Base-by-base conservation (phyloP, 2,329 filamentous ascomycete genomes). In the Trichoderma sp. region DNA sequence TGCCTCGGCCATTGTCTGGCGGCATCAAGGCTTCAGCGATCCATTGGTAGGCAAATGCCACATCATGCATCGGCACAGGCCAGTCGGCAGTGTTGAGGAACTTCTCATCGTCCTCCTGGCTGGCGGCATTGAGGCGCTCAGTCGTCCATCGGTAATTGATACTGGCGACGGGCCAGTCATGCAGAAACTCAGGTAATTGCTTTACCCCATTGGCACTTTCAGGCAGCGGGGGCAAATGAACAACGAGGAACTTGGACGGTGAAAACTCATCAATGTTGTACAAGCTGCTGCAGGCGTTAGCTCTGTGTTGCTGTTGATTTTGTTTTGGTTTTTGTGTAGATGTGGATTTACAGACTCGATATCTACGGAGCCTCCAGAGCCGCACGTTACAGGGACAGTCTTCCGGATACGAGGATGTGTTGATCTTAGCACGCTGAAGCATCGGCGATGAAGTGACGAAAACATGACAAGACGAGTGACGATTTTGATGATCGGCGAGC, bases 61-160 rank as follows among this genome's bases (percentile, higher is more conserved):
- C 82, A 76, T 91, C 89, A 73, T 90, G 87, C 28, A 90, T 78
- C 1, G 89, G 88, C 1, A 82, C 83, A 1, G 89, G 89, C 86
- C 89, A 91, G 65, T 78, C 77, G 1, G 82, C 75, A 6, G 79
- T 78, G 47, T 30, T 32, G 34, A 36, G 14, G 47, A 28, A 18
- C n/a, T 67, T 24, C 2, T 67, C 51, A 3, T 39, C 28, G 6
- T 43, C 51, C 21, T 63, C 61, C 30, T 66, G 74, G n/a, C 65
- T 51, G 70, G 26, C 57, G 65, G 73, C 60, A 51, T 58, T 58
- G 56, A 67, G n/a, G 39, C 51, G 28, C 26, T 72, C 62, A 76
- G 32, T 64, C 18, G 77, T 77, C 89, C 89, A 91, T 18, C 89
- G 84, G 77, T 91, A 91, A 76, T 89, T 87, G 76, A 91, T 87